Base-by-base conservation (phyloP, 305 asterid species). In the Withania somnifera region DNA sequence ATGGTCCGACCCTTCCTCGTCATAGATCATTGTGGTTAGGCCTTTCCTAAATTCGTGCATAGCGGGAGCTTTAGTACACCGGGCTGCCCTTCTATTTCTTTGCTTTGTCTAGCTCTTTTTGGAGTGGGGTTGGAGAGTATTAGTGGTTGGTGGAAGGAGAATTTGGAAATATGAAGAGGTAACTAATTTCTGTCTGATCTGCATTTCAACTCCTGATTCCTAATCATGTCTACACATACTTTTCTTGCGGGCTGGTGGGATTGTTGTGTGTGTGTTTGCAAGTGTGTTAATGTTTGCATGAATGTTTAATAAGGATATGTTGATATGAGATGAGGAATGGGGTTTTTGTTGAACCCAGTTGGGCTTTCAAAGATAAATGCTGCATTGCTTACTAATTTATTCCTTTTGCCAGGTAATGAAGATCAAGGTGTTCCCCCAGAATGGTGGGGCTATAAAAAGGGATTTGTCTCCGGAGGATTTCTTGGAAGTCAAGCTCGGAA, bases 391-490 rank as follows among this genome's bases (percentile, higher is more conserved):
- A 75, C 61, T 75, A 5, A 26, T 10, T 47, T 26, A 47, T 79
- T 60, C 50, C 24, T 80, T 66, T 2, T 84, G 52, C 54, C 88
- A 89, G 97, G 61, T 36, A 81, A 78, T 51, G 82, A 60, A 67
- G 88, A 86, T 82, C 90, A 87, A 88, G 93, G 83, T 34, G 78
- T 91, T 88, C 88, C 98, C 34, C 84, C 90, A 9, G 96, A 90
- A 20, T 96, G 98, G 99, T 94, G 98, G 98, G 99, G 98, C 45
- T 87, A 88, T 90, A 90, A 91, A 84, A 83, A 82, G 40, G 99
- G 99, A 69, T 94, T 94, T 86, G 86, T 92, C 38, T 85, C 90
- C 45, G 99, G 98, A 77, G 98, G 98, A 71, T 85, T 92, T 85
- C 98, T 96, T 79, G 98, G 98, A 80, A 93, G 97, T 80, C 92